Conservation (phyloP, 306 rosid species). For the Trifolium pratense region DNA sequence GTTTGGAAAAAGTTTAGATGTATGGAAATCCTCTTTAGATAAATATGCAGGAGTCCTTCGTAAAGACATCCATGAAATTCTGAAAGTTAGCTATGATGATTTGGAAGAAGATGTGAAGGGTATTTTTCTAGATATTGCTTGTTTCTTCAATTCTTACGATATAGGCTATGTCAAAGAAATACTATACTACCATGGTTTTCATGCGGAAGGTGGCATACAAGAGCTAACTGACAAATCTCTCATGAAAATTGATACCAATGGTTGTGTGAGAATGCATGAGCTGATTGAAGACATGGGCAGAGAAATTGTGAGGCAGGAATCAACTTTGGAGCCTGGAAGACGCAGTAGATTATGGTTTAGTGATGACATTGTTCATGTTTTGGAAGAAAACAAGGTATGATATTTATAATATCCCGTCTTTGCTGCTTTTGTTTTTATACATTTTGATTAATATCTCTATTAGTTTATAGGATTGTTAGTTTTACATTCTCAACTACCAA, state of each 20-base stretch:
- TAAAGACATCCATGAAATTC: slow-evolving; percentile 16
- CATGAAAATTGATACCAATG: background rate
- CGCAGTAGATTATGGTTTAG: slow-evolving; percentile 30
- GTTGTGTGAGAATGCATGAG: slow-evolving; percentile 23
- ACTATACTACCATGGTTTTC: slow-evolving; percentile 4
- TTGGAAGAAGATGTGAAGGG: slow-evolving; percentile 22
- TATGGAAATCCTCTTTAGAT: background rate
- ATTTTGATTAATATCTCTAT: background rate
- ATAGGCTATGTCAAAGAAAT: slow-evolving; percentile 9
- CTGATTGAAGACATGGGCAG: slow-evolving; percentile 31
- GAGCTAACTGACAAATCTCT: slow-evolving; percentile 1
- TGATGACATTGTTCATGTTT: slow-evolving; percentile 29
- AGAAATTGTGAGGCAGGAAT: slow-evolving; percentile 28
- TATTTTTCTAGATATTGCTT: slow-evolving; percentile 18
- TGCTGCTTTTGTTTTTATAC: background rate
- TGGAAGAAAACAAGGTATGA: slow-evolving; percentile 22
- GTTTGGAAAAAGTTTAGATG: slow-evolving; percentile 14
- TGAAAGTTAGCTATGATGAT: slow-evolving; percentile 30
- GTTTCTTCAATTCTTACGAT: slow-evolving; percentile 29
- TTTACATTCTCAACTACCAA: background rate
- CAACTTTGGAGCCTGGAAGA: slow-evolving; percentile 9
- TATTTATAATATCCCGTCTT: background rate
- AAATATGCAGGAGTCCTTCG: background rate
- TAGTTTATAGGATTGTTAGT: background rate
- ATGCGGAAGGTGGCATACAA: background rate